Conservation (phyloP, 805 yeast genomes). For the Pichia eremophila region DNA sequence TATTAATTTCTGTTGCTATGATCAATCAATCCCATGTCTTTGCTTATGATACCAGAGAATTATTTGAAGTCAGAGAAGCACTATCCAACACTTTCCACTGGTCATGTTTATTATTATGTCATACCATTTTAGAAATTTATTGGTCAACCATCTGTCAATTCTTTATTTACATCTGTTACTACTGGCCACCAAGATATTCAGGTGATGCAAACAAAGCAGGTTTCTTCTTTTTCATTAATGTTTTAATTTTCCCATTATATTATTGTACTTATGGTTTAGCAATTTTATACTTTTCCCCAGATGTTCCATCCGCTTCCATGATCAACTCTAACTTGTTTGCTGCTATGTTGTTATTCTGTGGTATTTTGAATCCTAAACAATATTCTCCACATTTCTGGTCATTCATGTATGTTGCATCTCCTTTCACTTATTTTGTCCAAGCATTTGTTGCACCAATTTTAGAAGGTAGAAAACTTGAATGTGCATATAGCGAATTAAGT, state of each 20-base stretch:
- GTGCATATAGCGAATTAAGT: constrained; percentile 40
- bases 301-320: constrained; percentile 58
- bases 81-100: constrained; percentile 69
- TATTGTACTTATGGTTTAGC: constrained; percentile 44
- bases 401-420: constrained; percentile 64
- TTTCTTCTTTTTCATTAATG: constrained; percentile 30
- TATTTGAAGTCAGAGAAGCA: constrained; percentile 63
- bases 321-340: constrained; percentile 46
- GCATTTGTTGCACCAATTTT: constrained; percentile 37
- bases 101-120: constrained; percentile 47
- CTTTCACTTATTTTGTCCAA: constrained; percentile 62
- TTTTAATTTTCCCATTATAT: constrained; percentile 35
- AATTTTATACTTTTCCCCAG: constrained; percentile 49
- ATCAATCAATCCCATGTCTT: constrained; percentile 57
- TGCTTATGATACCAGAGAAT: constrained; percentile 51
- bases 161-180: constrained; percentile 34
- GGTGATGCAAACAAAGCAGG: constrained; percentile 36
- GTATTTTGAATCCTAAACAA: constrained; percentile 50
- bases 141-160: constrained; percentile 43
- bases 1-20: constrained; percentile 48
- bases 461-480: constrained; percentile 43
- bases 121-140: constrained; percentile 52
- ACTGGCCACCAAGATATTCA: constrained; percentile 28
- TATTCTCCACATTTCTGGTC: constrained; percentile 53
- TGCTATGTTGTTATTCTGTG: constrained; percentile 56